Evolutionary conservation across 139 green algal genomes (phyloP).

Genomic region (Deuterostichococcus epilithicus): DNA sequence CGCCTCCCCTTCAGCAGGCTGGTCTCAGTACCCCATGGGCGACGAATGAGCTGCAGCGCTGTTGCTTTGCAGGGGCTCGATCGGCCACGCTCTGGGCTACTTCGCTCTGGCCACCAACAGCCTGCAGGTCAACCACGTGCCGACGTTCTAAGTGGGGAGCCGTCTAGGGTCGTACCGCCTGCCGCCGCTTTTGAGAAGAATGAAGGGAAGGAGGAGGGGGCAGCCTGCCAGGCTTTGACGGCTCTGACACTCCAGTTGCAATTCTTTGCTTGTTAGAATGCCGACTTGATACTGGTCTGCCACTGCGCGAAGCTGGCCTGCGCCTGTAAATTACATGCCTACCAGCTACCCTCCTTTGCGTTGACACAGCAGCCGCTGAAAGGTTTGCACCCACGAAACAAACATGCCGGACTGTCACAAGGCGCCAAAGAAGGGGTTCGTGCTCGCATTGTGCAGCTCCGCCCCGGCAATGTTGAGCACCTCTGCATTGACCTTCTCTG

Average conservation of each 20-base stretch:
- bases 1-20: too few species aligned
- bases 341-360: not conserved
- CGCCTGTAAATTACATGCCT: not conserved
- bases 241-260: too few species aligned
- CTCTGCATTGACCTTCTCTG: constrained; percentile 7
- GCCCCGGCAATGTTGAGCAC: constrained; percentile 66
- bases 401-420: constrained; percentile 41
- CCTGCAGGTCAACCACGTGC: constrained; percentile 24
- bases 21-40: too few species aligned
- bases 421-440: constrained; percentile 91
- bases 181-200: too few species aligned
- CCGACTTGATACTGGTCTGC: too few species aligned
- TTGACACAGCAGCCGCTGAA: not conserved
- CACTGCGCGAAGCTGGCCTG: too few species aligned
- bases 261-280: too few species aligned
- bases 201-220: too few species aligned
- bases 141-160: constrained; percentile 31
- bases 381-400: not conserved
- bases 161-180: too few species aligned
- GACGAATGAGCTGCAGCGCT: not conserved
- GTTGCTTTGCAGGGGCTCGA: constrained; percentile 5
- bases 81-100: constrained; percentile 29
- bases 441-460: constrained; percentile 74
- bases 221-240: too few species aligned
- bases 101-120: constrained; percentile 32